phyloP scores from a whole-genome alignment of 305 asterid species.

The Fraxinus velutina region DNA sequence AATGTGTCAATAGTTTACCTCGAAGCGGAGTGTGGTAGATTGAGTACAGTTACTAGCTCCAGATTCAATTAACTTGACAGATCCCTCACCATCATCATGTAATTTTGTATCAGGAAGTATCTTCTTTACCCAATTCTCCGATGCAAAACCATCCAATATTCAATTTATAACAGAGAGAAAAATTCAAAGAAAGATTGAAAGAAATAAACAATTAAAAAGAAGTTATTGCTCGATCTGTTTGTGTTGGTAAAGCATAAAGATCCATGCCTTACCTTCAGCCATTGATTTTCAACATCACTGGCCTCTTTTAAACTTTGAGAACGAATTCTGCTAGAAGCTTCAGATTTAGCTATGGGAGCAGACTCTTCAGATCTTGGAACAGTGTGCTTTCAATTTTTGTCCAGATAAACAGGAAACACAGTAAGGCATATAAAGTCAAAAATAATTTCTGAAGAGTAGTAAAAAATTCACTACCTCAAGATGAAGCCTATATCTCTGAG shows the following conservation, averaged over 20 bases:
- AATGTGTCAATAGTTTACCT: slow-evolving; percentile 44
- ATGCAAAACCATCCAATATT: background rate
- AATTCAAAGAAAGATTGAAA: background rate
- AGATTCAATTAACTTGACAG: slow-evolving; percentile 32
- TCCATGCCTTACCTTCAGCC: slow-evolving; percentile 24
- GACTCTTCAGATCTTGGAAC: slow-evolving; percentile 26
- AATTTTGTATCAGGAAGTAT: slow-evolving; percentile 16
- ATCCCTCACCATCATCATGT: slow-evolving; percentile 34
- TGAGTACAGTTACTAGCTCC: slow-evolving; percentile 31
- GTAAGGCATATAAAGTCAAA: background rate
- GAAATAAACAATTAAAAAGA: background rate
- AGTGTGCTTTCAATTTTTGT: slow-evolving; percentile 18
- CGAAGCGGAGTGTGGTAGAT: slow-evolving; percentile 66
- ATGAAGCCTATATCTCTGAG: slow-evolving; percentile 17
- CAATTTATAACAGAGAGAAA: background rate
- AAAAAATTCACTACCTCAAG: slow-evolving; percentile 21
- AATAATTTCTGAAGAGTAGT: background rate
- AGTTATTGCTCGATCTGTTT: background rate
- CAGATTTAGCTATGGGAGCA: slow-evolving; percentile 18
- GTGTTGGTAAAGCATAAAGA: background rate
- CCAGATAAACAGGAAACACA: background rate
- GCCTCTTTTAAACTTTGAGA: slow-evolving; percentile 20
- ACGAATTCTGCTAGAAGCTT: slow-evolving; percentile 20
- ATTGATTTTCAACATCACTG: slow-evolving; percentile 16
- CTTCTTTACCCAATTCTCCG: slow-evolving; percentile 30